A percentile compares a stretch with the other conserved stretches of the same genome.
Conservation (phyloP, 75 land plant species). For the Pinus albicaulis region DNA sequence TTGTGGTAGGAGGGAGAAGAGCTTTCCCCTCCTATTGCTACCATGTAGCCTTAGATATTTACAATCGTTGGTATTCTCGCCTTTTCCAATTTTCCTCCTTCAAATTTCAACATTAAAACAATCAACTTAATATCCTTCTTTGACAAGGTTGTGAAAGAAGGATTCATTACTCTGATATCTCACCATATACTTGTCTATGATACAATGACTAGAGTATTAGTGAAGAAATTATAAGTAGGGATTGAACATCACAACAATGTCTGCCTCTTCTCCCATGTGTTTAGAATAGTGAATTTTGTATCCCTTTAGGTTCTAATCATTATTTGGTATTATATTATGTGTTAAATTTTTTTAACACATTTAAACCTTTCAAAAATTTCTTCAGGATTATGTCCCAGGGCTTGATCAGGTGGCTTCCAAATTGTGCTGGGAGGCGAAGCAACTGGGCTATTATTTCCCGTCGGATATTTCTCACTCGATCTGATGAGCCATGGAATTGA, state of each 20-base stretch:
- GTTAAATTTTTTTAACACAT: no score
- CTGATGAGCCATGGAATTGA: no score
- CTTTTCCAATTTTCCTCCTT: no score
- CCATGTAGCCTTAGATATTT: no score
- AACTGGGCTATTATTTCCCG: no score
- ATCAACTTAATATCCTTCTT: constrained; percentile 42
- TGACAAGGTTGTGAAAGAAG: constrained; percentile 43
- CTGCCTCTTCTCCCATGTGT: not conserved
- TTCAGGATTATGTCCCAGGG: constrained; percentile 37
- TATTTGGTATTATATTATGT: not conserved
- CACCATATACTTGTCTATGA: constrained; percentile 45
- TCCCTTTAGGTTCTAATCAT: not conserved
- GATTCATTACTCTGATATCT: constrained; percentile 40
- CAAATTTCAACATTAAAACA: no score
- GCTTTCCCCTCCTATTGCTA: no score
- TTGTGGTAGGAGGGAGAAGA: no score
- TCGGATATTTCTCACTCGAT: no score
- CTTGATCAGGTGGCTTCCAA: constrained; percentile 66
- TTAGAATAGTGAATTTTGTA: not conserved
- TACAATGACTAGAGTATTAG: constrained; percentile 31
- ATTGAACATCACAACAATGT: not conserved
- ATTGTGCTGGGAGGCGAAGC: constrained; percentile 66
- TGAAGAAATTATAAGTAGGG: constrained; percentile 32
- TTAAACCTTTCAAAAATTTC: not conserved
- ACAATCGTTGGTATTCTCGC: no score